A percentile compares a stretch with the other conserved stretches of the same genome.
Evolutionary conservation across 2,329 filamentous ascomycete genomes (phyloP).

Genomic region (Pseudogymnoascus sp.): DNA sequence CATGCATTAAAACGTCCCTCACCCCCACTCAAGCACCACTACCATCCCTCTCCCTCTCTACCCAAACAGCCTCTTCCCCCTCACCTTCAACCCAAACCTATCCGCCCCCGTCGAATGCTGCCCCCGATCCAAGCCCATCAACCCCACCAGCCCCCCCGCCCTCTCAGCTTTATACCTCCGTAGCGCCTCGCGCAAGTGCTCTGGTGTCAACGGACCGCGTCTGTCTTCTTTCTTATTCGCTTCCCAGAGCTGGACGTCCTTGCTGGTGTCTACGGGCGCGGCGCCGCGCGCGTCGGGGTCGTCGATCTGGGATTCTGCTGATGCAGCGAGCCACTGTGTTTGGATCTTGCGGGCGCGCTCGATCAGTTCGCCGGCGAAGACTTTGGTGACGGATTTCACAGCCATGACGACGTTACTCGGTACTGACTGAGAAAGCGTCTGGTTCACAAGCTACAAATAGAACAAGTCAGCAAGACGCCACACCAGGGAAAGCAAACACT

Average conservation of each 20-base stretch:
- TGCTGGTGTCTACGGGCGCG: conserved; percentile 18
- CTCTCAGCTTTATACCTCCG: conserved; percentile 55
- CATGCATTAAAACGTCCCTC: not conserved
- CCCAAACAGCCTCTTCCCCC: conserved; percentile 26
- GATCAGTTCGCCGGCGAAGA: conserved; percentile 68
- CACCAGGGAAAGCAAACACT: not conserved
- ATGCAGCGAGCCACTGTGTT: conserved; percentile 56
- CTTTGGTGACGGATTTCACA: conserved; percentile 68
- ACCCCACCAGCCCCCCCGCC: conserved; percentile 51
- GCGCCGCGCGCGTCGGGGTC: conserved; percentile 36
- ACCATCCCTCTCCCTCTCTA: conserved; percentile 11
- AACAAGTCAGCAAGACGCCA: not conserved
- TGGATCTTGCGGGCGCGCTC: conserved; percentile 63
- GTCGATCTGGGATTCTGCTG: conserved; percentile 48
- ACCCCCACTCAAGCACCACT: not conserved
- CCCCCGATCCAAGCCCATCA: conserved; percentile 50
- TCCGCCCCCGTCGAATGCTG: conserved; percentile 52
- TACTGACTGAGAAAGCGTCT: conserved; percentile 71
- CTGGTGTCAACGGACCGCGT: conserved; percentile 57
- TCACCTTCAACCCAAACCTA: conserved; percentile 36
- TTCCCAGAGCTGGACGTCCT: conserved; percentile 25
- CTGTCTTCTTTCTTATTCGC: conserved; percentile 28
- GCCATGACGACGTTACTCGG: conserved; percentile 64
- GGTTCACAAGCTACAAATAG: conserved; percentile 51
- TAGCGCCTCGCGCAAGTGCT: conserved; percentile 66